Evolutionary conservation across 129 eudicot genomes (phyloP), one percentile per base, ranked within the genome.

Genomic region (Ambrosia trifida): DNA sequence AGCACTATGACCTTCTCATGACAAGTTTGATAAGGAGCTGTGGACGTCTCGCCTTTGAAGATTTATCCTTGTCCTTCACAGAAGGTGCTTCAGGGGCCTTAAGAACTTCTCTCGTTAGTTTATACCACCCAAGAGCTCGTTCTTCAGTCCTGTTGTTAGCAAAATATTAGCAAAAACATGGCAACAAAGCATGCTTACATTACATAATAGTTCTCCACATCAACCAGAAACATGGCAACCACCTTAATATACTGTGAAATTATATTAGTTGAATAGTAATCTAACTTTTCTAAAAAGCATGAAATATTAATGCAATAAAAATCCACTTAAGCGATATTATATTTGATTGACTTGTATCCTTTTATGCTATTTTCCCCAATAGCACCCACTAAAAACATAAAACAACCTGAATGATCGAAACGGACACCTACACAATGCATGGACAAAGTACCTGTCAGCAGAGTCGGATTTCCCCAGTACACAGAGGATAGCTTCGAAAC

Each of bases 41-140:
- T 11, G 97, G 96, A 6, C 98, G 96, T 75, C 87, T 85, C 35
- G 87, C 75, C 84, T 94, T 94, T 50, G 81, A 77, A 70, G 96
- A 70, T 87, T 93, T 93, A 52, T 94, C 98, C 73, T 89, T 89
- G 58, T 77, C 81, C 66, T 77, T 77, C 50, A 77, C 76, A 70
- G 95, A 85, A 72, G 98, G 96, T 73, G 92, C 88, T 69, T 94
- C 81, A 77, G 81, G 81, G 28, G 81, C 81, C 76, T 77, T 89
- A 19, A 94, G 91, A 59, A 94, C 89, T 75, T 94, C 98, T 81
- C 96, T 84, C 24, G 96, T 85, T 61, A 94, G 73, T 52, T 90
- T 88, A 69, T 94, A 94, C 98, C 98, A 94, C 65, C 98, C 98
- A 66, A 80, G 83, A 85, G 98, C 98, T 49, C 98, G 85, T 80